Conservation (phyloP, 2,329 filamentous ascomycete genomes). For the Colletotrichum plurivorum region DNA sequence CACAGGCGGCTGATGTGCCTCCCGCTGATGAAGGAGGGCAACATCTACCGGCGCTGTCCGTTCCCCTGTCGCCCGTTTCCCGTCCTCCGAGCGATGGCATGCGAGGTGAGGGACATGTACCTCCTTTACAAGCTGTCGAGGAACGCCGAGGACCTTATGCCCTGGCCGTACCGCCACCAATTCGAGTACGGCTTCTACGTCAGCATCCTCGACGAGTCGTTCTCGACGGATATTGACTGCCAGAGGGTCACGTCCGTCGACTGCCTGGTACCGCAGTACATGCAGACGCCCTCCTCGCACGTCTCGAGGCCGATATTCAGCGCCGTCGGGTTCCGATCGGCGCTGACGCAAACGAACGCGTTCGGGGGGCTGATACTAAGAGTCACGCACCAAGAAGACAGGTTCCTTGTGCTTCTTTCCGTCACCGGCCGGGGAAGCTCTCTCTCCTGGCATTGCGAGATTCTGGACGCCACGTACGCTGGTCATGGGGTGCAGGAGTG, state of each 20-base stretch:
- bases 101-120: conserved; percentile 23
- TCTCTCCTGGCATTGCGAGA: conserved; percentile 15
- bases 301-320: conserved; percentile 28
- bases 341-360: neutral
- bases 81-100: conserved; percentile 17
- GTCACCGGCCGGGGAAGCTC: neutral
- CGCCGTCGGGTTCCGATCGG: conserved; percentile 27
- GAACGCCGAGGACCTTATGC: conserved; percentile 11
- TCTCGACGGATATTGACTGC: conserved; percentile 15
- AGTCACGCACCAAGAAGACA: conserved; percentile 9
- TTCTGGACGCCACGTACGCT: neutral
- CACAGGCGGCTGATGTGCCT: conserved; percentile 30
- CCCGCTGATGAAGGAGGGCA: conserved; percentile 27
- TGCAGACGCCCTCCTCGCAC: conserved; percentile 29
- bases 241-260: conserved; percentile 22
- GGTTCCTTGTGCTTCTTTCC: conserved; percentile 15
- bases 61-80: conserved; percentile 25
- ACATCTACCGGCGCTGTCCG: conserved; percentile 24
- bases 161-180: conserved; percentile 23
- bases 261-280: conserved; percentile 34
- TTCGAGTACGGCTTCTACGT: conserved; percentile 31
- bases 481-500: neutral
- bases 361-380: conserved; percentile 23
- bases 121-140: conserved; percentile 21
- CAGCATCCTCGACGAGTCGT: conserved; percentile 20